Conservation (phyloP, 768 basidiomycete species). For the Tricholoma terreum region DNA sequence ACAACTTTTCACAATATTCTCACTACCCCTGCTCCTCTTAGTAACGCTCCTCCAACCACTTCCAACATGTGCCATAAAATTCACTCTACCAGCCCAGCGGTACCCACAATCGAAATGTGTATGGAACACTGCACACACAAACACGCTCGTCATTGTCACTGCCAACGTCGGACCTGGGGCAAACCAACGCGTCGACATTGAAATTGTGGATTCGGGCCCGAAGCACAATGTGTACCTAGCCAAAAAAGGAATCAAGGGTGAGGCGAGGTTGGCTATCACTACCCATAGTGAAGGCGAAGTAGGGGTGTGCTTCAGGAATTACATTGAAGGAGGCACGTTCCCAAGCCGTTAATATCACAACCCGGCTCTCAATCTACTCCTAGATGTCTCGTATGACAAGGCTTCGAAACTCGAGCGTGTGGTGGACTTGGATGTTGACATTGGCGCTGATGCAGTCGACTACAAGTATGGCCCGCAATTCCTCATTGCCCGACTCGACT, state of each 20-base stretch:
- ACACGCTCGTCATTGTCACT: slow-evolving; percentile 92
- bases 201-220: slow-evolving; percentile 86
- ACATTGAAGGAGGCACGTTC: slow-evolving; percentile 65
- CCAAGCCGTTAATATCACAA: neutral
- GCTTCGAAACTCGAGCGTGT: slow-evolving; percentile 55
- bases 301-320: slow-evolving; percentile 92
- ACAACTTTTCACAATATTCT: slow-evolving; percentile 16
- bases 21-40: slow-evolving; percentile 28
- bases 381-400: slow-evolving; percentile 48
- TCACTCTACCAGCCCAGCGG: slow-evolving; percentile 66
- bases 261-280: slow-evolving; percentile 91
- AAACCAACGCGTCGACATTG: slow-evolving; percentile 86
- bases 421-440: slow-evolving; percentile 93
- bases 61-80: slow-evolving; percentile 71
- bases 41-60: slow-evolving; percentile 27
- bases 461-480: slow-evolving; percentile 73
- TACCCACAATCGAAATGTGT: slow-evolving; percentile 84
- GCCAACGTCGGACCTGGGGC: slow-evolving; percentile 81
- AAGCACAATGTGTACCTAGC: slow-evolving; percentile 87
- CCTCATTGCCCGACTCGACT: neutral
- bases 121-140: slow-evolving; percentile 88
- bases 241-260: slow-evolving; percentile 84
- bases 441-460: slow-evolving; percentile 97
- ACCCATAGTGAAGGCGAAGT: slow-evolving; percentile 92
- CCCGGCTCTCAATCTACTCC: neutral